Evolutionary conservation across 2,329 filamentous ascomycete genomes (phyloP).

Genomic region (Exophiala viscosa): DNA sequence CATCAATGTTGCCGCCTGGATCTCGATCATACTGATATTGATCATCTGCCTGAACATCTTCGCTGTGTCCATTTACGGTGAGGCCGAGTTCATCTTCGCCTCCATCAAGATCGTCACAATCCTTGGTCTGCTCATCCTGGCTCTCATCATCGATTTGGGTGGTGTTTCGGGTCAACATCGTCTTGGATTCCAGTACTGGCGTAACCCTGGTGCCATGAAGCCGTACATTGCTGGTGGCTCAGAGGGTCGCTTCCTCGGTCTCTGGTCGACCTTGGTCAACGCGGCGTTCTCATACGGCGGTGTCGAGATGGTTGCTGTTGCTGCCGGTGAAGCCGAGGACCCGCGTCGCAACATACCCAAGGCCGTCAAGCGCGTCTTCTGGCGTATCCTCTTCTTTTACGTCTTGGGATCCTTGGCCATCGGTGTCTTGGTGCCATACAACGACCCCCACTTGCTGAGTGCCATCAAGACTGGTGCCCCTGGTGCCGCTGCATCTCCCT

Average conservation of each 20-base stretch:
- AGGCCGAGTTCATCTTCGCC: conserved; percentile 49
- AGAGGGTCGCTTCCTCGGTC: conserved; percentile 53
- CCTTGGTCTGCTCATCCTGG: conserved; percentile 49
- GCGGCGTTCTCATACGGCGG: conserved; percentile 51
- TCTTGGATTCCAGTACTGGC: conserved; percentile 60
- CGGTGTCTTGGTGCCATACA: conserved; percentile 72
- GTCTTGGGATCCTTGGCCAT: conserved; percentile 70
- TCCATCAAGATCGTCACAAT: conserved; percentile 50
- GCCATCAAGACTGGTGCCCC: conserved; percentile 36
- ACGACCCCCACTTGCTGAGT: conserved; percentile 53
- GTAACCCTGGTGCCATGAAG: conserved; percentile 36
- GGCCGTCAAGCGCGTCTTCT: conserved; percentile 44
- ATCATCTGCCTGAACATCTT: conserved; percentile 62
- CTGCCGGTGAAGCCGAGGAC: conserved; percentile 48
- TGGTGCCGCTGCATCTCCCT: conserved; percentile 47
- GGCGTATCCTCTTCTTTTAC: conserved; percentile 70
- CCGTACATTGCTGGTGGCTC: conserved; percentile 23
- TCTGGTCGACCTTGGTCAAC: conserved; percentile 47
- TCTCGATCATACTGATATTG: conserved; percentile 25
- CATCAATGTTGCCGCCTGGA: conserved; percentile 34
- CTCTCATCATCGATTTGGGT: conserved; percentile 50
- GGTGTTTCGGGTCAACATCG: conserved; percentile 45
- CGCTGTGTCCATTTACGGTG: conserved; percentile 47
- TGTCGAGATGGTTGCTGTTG: conserved; percentile 48
- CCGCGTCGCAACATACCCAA: conserved; percentile 40